Evolutionary conservation across 495 filamentous ascomycete genomes (phyloP).

Genomic region (Lasiosphaeria ovina): DNA sequence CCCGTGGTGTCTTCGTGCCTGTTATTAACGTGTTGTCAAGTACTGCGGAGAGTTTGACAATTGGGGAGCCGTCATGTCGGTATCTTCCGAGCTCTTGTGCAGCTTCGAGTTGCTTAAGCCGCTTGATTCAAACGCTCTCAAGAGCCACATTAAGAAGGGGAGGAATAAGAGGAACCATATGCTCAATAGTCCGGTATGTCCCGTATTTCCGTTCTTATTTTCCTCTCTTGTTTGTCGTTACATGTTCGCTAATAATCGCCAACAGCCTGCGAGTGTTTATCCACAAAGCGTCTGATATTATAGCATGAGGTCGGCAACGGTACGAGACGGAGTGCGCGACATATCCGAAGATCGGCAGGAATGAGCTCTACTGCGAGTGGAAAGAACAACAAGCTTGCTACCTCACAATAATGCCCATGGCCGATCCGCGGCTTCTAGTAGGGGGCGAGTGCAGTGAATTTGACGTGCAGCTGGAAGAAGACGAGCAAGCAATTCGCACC

Average conservation of each 20-base stretch:
- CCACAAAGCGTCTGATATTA: slow-evolving; percentile 52
- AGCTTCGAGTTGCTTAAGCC: slow-evolving; percentile 97
- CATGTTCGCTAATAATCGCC: slow-evolving; percentile 18
- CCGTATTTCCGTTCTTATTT: background rate
- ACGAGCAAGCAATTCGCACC: background rate
- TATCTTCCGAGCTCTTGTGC: slow-evolving; percentile 88
- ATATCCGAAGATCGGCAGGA: background rate
- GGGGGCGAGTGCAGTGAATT: background rate
- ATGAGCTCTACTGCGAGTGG: background rate
- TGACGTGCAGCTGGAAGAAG: background rate
- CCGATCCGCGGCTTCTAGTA: slow-evolving; percentile 14
- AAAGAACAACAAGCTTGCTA: background rate
- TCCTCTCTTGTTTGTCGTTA: slow-evolving; percentile 1
- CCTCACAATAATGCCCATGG: slow-evolving; percentile 1
- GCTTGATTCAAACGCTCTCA: slow-evolving; percentile 91
- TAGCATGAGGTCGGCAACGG: background rate
- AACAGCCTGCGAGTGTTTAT: slow-evolving; percentile 44
- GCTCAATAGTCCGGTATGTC: slow-evolving; percentile 86
- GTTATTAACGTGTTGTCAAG: slow-evolving; percentile 41
- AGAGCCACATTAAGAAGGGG: slow-evolving; percentile 99
- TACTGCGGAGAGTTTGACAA: slow-evolving; percentile 99
- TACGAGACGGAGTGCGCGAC: background rate
- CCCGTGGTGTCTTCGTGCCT: background rate
- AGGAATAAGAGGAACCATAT: slow-evolving; percentile 85
- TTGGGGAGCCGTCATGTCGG: slow-evolving; percentile 98